Evolutionary conservation across 345 rosid genomes (phyloP), one percentile per base, ranked within the genome.

Genomic region (Hibiscus mutabilis): DNA sequence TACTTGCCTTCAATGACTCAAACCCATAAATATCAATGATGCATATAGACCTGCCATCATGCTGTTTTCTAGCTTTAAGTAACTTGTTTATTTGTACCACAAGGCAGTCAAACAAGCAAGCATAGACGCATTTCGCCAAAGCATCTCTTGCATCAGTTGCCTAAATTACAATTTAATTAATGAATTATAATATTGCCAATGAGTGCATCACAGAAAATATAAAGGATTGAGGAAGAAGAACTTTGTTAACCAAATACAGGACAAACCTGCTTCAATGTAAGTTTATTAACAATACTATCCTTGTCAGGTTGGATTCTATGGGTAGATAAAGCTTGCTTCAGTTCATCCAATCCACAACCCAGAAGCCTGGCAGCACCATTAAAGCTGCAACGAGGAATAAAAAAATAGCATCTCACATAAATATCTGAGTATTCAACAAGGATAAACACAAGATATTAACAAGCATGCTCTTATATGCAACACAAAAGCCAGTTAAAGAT

Each of bases 11-110:
- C 81, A 95, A 86, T 67, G 97, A 90, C 81, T 92, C 97, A 63
- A 95, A 95, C 49, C 99, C 99, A 82, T 86, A 95, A 15, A 95
- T 89, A 85, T 95, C 99, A 55, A 95, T 88, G 72, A 95, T 89
- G 82, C 82, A 88, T 81, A 95, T 90, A 84, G 96, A 92, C 81
- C 87, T 81, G 76, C 89, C 90, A 21, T 84, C 77, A 25, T 15
- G 31, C 19, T 40, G 80, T 76, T 87, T 86, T 9, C 94, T 93
- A 53, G 74, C 84, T 78, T 75, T 84, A 59, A 95, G 84, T 67
- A 87, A 86, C 81, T 83, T 81, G 82, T 95, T 95, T 56, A 92
- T 86, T 80, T 84, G 87, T 74, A 82, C 94, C 78, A 87, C 93
- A 76, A 95, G 93, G 97, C 96, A 92, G 49, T 84, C 97, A 73